Evolutionary conservation across 2,329 filamentous ascomycete species (phyloP), one percentile per base, ranked within the genome.

Genomic region (Iodosphaeria phyllophila): DNA sequence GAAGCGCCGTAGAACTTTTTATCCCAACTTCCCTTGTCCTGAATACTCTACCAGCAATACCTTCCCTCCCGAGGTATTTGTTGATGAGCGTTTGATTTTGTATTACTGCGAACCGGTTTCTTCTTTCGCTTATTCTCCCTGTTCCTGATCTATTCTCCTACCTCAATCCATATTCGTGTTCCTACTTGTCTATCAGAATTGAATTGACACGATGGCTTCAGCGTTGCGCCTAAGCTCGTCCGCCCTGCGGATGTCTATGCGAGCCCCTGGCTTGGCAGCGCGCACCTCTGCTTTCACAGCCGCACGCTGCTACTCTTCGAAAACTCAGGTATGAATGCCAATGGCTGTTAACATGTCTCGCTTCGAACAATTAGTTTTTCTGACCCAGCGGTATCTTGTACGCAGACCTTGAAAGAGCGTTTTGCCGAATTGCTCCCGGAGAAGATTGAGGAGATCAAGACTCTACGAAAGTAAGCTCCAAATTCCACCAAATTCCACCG

Each of bases 361-460:
- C 19, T 13, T 5, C 5, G 4, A 18, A 17, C 15, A 16, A 17
- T 24, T 17, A 17, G 15, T 13, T 18, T 5, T 24, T 24, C 40
- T 41, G 27, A 41, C 35, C 25, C 28, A 8, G 11, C 24, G 12
- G 16, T 10, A n/a, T n/a, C 27, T 32, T 25, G 16, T 27, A 16
- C 27, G 18, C 34, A 98, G 89, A 83, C 83, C 42, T 62, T 98
- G 51, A 98, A 98, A 68, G 89, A 98, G 56, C 86, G 83, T 51
- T 95, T 98, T 56, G 86, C 86, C 51, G 84, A 89, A 55, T 76
- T 86, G 48, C 67, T 98, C 35, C 89, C 89, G 43, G 82, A 74
- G 54, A 91, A 95, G 72, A 76, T 93, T 50, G 89, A 98, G 63
- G 80, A 95, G 72, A 83, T 98, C 66, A 98, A 98, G 80, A 74